Base-by-base conservation (phyloP, 1,284 basidiomycete genomes). In the Exobasidium rhododendri region DNA sequence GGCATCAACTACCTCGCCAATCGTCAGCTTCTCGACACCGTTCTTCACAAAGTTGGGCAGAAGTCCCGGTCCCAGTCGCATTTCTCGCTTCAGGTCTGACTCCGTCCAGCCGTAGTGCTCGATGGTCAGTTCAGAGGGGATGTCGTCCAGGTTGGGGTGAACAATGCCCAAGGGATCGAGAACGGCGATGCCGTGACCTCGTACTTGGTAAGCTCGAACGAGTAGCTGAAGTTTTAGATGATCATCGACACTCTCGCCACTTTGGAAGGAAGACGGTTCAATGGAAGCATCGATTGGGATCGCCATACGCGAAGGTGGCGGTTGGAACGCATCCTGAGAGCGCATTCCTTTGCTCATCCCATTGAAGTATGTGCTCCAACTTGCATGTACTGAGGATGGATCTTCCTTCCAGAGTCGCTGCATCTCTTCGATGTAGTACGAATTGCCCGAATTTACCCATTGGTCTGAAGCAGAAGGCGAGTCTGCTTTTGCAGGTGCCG, bases 161-260 rank as follows among this genome's bases (percentile, higher is more conserved):
- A 91, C 84, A 75, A 98, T 94, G 49, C 92, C 92, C 29, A 99
- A 86, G 40, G 94, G 94, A 79, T 99, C 94, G 63, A 99, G 85
- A 73, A 94, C 89, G 59, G 94, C 96, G 70, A 94, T 86, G 79
- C 96, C 92, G 81, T 99, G 96, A 35, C 96, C 94, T 62, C 94
- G 91, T 30, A 99, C 94, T 87, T 98, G 94, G 83, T 96, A 98
- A 5, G 96, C 94, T 71, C 94, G 56, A 30, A 49, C 92, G 67
- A 97, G 87, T 32, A 97, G 85, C 89, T 97, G 94, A 24, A 92
- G 88, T 93, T 97, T 99, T 69, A 99, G 83, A 82, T 97, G 94
- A 78, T 94, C 93, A 65, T 94, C 90, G 26, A 97, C 83, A 74
- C 66, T 62, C 54, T 93, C 88, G 10, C 84, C 85, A 31, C 87